Percentiles rank a stretch among this genome's conserved stretches.
These are phyloP conservation scores for Trichoderma gracile DNA, from an alignment of 2,329 filamentous ascomycete species.

Conservation along the genomic window DNA sequence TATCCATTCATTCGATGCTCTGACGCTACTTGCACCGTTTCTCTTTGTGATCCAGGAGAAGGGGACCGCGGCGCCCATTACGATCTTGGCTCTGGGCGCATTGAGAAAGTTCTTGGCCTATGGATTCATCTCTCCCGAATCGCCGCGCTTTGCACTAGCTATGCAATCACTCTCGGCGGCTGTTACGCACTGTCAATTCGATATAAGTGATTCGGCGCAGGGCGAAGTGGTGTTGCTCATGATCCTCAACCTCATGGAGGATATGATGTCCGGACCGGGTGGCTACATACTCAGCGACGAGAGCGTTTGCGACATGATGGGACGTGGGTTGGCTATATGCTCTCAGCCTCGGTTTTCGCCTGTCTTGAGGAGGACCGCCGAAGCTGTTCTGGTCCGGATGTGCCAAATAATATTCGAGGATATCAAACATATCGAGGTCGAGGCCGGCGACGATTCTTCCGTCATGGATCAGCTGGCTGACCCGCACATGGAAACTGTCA, in stretches of 20 bases:
- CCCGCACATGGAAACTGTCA: slow-evolving; percentile 71
- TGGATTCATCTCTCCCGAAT: slow-evolving; percentile 80
- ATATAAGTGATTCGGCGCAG: slow-evolving; percentile 90
- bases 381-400: slow-evolving; percentile 98
- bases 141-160: slow-evolving; percentile 82
- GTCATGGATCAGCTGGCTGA: slow-evolving; percentile 66
- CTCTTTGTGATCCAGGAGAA: slow-evolving; percentile 95
- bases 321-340: slow-evolving; percentile 94
- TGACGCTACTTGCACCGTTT: slow-evolving; percentile 87
- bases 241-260: slow-evolving; percentile 96
- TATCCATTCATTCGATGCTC: slow-evolving; percentile 84
- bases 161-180: slow-evolving; percentile 95
- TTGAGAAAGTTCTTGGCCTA: slow-evolving; percentile 97
- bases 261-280: slow-evolving; percentile 92
- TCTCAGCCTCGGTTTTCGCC: slow-evolving; percentile 91
- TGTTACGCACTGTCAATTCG: slow-evolving; percentile 96
- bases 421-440: slow-evolving; percentile 80
- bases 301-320: slow-evolving; percentile 99
- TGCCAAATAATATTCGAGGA: slow-evolving; percentile 97
- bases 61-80: slow-evolving; percentile 93
- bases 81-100: slow-evolving; percentile 87
- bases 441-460: slow-evolving; percentile 66
- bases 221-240: slow-evolving; percentile 94
- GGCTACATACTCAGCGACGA: slow-evolving; percentile 95
- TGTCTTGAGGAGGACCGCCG: slow-evolving; percentile 83